Evolutionary conservation across 306 rosid genomes (phyloP).

Genomic region (Lithocarpus polystachyus): DNA sequence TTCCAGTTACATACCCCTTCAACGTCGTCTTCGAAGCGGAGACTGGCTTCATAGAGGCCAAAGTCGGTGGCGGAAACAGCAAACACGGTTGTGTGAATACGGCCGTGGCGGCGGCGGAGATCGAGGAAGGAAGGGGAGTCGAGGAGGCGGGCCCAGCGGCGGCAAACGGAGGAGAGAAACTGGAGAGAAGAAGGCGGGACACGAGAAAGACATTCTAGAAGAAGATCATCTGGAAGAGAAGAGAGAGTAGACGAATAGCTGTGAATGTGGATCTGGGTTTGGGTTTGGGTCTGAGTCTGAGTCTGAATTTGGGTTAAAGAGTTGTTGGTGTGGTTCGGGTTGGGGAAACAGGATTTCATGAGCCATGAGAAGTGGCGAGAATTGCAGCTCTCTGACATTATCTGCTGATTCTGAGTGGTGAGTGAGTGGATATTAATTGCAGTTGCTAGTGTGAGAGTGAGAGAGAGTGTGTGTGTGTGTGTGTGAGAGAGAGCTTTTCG

Average conservation of each 20-base stretch:
- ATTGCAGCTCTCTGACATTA: constrained; percentile 49
- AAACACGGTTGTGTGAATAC: constrained; percentile 36
- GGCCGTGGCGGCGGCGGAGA: constrained; percentile 53
- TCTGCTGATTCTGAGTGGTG: no score
- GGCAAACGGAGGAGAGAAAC: constrained; percentile 51
- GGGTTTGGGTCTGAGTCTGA: not conserved
- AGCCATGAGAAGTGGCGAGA: constrained; percentile 81
- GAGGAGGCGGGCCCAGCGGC: constrained; percentile 56
- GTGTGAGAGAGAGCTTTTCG: not conserved
- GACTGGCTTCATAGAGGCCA: constrained; percentile 43
- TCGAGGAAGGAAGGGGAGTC: constrained; percentile 46
- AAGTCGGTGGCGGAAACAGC: constrained; percentile 45
- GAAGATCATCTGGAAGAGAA: constrained; percentile 66
- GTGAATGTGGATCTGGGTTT: not conserved
- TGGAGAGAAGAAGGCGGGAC: constrained; percentile 48
- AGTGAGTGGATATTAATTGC: constrained; percentile 28
- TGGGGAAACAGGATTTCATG: constrained; percentile 69
- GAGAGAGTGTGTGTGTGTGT: no score
- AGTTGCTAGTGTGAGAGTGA: not conserved
- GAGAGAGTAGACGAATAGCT: constrained; percentile 32
- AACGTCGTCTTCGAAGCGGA: constrained; percentile 15
- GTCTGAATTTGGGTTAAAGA: not conserved
- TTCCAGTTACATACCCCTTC: constrained; percentile 27
- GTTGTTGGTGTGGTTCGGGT: constrained; percentile 28
- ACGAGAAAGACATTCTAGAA: constrained; percentile 56